phyloP scores from a whole-genome alignment of 2,329 filamentous ascomycete genomes.

The Bertia moriformis region DNA sequence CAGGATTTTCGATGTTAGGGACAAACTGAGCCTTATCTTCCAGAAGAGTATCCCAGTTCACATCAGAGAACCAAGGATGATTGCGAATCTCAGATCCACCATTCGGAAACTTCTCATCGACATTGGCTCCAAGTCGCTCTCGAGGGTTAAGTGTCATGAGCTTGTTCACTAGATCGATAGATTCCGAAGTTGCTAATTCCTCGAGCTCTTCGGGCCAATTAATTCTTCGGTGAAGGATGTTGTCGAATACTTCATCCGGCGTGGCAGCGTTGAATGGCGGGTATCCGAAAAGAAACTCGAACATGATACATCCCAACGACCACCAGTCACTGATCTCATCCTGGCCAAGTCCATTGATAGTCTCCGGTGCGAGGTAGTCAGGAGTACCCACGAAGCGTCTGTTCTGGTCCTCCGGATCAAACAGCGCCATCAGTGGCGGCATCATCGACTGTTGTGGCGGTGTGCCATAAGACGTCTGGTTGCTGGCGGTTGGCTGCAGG shows the following conservation, averaged over 20 bases:
- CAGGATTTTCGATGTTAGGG: slow-evolving; percentile 78
- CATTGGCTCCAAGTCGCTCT: slow-evolving; percentile 72
- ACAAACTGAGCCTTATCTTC: slow-evolving; percentile 94
- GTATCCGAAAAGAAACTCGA: slow-evolving; percentile 85
- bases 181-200: slow-evolving; percentile 67
- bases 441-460: slow-evolving; percentile 59
- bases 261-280: slow-evolving; percentile 86
- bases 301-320: slow-evolving; percentile 97
- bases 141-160: slow-evolving; percentile 74
- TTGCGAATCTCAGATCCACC: slow-evolving; percentile 83
- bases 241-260: slow-evolving; percentile 89
- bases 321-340: slow-evolving; percentile 99
- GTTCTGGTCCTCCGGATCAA: slow-evolving; percentile 86
- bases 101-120: slow-evolving; percentile 64
- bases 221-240: slow-evolving; percentile 78
- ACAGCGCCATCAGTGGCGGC: slow-evolving; percentile 83
- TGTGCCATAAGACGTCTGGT: slow-evolving; percentile 39
- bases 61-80: slow-evolving; percentile 75
- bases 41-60: slow-evolving; percentile 82
- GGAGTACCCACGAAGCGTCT: slow-evolving; percentile 91
- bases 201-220: slow-evolving; percentile 82
- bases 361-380: slow-evolving; percentile 92
- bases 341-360: slow-evolving; percentile 85
- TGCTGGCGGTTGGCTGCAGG: slow-evolving; percentile 16
- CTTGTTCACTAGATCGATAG: slow-evolving; percentile 87